phyloP scores from a whole-genome alignment of 2,329 filamentous ascomycete species.

The Ophiognomonia clavigignenti-juglandacearum region DNA sequence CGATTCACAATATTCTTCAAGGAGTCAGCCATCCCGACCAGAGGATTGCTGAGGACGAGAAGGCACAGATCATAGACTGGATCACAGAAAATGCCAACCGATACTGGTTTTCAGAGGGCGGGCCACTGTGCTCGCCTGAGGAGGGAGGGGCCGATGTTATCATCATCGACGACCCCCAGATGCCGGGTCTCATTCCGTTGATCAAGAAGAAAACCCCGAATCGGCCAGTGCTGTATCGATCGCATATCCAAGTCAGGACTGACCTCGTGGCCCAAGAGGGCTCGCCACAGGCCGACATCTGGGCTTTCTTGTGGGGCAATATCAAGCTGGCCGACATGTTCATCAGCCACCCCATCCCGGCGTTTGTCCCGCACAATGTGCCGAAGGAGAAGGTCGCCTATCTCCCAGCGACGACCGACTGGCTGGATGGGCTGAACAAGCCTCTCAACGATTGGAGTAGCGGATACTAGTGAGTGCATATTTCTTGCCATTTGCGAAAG shows the following conservation, averaged over 20 bases:
- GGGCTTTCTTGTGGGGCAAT: conserved; percentile 69
- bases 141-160: conserved; percentile 73
- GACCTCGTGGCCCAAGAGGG: conserved; percentile 62
- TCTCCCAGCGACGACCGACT: conserved; percentile 77
- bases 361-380: conserved; percentile 68
- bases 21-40: conserved; percentile 65
- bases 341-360: conserved; percentile 73
- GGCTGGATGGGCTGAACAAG: conserved; percentile 80
- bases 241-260: conserved; percentile 76
- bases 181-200: conserved; percentile 72
- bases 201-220: conserved; percentile 66
- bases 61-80: conserved; percentile 63
- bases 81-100: conserved; percentile 66
- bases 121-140: conserved; percentile 58
- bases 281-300: conserved; percentile 67
- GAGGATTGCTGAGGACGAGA: conserved; percentile 58
- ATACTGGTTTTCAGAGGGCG: conserved; percentile 67
- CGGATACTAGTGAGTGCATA: conserved; percentile 60
- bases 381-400: conserved; percentile 64
- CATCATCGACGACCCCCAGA: conserved; percentile 78
- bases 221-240: conserved; percentile 75
- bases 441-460: conserved; percentile 63
- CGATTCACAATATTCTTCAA: conserved; percentile 84
- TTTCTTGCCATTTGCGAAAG: too few species aligned
- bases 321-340: conserved; percentile 71